Evolutionary conservation across 1,139 yeast genomes (phyloP), one percentile per base, ranked within the genome.

Genomic region (Hemisphaericaspora lyxosophila): DNA sequence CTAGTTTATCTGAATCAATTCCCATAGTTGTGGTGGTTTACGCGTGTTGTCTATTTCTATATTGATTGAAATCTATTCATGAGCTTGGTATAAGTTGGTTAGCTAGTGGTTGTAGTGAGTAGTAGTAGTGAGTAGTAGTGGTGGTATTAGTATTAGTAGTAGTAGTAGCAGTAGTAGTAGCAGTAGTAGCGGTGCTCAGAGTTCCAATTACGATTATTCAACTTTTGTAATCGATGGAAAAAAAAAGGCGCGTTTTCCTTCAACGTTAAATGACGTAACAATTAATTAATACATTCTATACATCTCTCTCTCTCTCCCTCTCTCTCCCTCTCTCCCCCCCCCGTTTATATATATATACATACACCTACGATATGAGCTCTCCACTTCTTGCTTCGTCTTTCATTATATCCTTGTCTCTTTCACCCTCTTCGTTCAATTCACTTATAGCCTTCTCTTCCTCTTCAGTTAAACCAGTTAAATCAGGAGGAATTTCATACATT

Each of bases 401-500:
- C 18, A 48, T 37, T 8, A 39, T 43, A 3, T 44, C 47, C 32
- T 63, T 44, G 14, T 50, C 48, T 17, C 50, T 53, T 31, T 67
- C 68, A 38, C 73, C 74, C 47, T 82, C 88, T 35, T 66, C 72
- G 42, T 77, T 75, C 44, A 80, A 54, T 34, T 76, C 82, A 32
- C 70, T 60, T 7, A 75, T 60, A 2, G 68, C 58, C 34, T 70
- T 71, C 44, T 82, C 89, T 42, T 82, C 85, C 33, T 80, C 80
- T 49, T 77, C 69, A 27, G 77, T 67, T 50, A 85, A 62, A 44
- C 86, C 86, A 41, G 83, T 79, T 26, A 85, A 65, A 49, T 87
- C 95, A 0, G 96, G 96, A 2, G 96, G 96, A 5, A 85, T 76
- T 47, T 85, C 89, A 51, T 77, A 84, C 96, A 89, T 88, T 51